These are phyloP conservation scores for Crinitomyces ghanaensis DNA, from an alignment of 805 yeast genomes.

Conservation along the genomic window DNA sequence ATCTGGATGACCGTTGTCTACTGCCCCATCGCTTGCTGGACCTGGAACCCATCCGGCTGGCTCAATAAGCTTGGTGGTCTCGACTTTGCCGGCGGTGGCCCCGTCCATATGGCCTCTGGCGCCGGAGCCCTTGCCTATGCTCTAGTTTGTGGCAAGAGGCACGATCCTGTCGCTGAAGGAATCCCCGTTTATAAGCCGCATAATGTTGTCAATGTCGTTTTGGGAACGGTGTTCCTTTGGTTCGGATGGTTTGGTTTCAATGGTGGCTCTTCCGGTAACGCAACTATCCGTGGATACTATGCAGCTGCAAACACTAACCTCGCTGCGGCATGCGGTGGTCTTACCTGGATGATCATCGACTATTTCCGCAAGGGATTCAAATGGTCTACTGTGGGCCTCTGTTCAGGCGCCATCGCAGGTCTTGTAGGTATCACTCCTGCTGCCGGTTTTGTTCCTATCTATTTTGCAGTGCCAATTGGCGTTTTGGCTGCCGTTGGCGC, in stretches of 20 bases:
- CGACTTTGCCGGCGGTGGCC: slow-evolving; percentile 98
- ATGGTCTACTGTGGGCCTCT: slow-evolving; percentile 90
- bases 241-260: slow-evolving; percentile 99
- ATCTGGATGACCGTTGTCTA: slow-evolving; percentile 92
- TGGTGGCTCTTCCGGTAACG: slow-evolving; percentile 95
- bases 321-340: slow-evolving; percentile 89
- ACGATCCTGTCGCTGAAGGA: slow-evolving; percentile 50
- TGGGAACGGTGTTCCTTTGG: slow-evolving; percentile 93
- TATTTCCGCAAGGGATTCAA: slow-evolving; percentile 74
- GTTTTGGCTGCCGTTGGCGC: slow-evolving; percentile 64
- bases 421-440: slow-evolving; percentile 94
- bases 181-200: slow-evolving; percentile 91
- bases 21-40: slow-evolving; percentile 95
- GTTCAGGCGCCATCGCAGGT: slow-evolving; percentile 89
- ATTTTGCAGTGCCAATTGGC: slow-evolving; percentile 80
- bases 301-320: slow-evolving; percentile 87
- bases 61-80: slow-evolving; percentile 65
- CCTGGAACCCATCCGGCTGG: slow-evolving; percentile 96
- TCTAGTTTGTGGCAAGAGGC: slow-evolving; percentile 81
- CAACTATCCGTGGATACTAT: slow-evolving; percentile 87
- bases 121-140: slow-evolving; percentile 93
- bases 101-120: slow-evolving; percentile 93
- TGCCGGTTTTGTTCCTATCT: slow-evolving; percentile 91
- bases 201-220: slow-evolving; percentile 76
- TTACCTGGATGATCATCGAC: slow-evolving; percentile 90